Base-by-base conservation (phyloP, 805 yeast species). In the Kregervanrija pseudodelftensis region DNA sequence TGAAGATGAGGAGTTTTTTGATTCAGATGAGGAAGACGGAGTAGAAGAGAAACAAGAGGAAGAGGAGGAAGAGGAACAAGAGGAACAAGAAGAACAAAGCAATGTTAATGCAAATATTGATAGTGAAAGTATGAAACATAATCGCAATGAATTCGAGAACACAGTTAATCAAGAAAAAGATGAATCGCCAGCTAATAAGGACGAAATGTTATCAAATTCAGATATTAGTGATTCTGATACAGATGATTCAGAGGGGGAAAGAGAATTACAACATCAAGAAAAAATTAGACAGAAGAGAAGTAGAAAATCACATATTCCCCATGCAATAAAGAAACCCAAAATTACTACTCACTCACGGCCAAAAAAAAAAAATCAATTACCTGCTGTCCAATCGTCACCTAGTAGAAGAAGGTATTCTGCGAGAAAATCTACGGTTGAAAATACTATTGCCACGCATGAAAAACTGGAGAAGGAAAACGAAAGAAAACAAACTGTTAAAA, bases 371-470 rank as follows among this genome's bases (percentile, higher is more conserved):
- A 36, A n/a, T 33, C 30, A 2, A 32, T 3, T 16, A 9, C 12
- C 37, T 34, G 30, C 8, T 8, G 15, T 17, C 3, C 40, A 44
- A 37, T 38, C 43, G n/a, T 58, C 83, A 15, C 63, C 70, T 12
- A 61, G 68, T 1, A 69, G 68, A 5, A 70, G 95, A 59, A 70
- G 96, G 55, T 76, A 83, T 0, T 85, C 95, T 0, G 76, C 87
- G 13, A 77, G 99, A 59, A 67, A 77, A 9, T 74, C 95, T 0
- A 93, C 95, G 0, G 74, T 86, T 5, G 80, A 80, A 53, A 87
- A 79, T 59, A 87, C 86, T 55, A 69, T 85, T 50, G 85, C 80
- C n/a, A 77, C 86, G 14, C 81, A 83, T 35, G 79, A 85, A 58
- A 80, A 81, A 53, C 66, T 91, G 52, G 74, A 80, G 45, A 79